phyloP scores from a whole-genome alignment of 192 early-diverging fungal species.

The Coemansia sp. region DNA sequence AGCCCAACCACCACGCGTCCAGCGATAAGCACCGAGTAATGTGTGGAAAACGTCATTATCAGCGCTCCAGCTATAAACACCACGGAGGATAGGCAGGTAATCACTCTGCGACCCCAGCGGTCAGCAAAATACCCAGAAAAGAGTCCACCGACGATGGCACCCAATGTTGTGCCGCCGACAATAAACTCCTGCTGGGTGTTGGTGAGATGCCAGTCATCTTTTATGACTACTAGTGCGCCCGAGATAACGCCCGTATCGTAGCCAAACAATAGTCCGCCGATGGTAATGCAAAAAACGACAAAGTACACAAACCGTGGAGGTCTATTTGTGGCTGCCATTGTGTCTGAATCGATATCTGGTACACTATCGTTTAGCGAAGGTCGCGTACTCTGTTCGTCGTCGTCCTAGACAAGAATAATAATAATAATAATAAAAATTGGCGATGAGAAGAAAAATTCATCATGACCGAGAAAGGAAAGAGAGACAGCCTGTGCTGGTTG shows the following conservation, averaged over 20 bases:
- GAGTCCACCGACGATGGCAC: slow-evolving; percentile 68
- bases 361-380: slow-evolving; percentile 4
- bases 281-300: slow-evolving; percentile 55
- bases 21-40: slow-evolving; percentile 52
- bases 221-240: slow-evolving; percentile 53
- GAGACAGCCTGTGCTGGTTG: neutral
- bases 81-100: slow-evolving; percentile 55
- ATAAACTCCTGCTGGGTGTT: slow-evolving; percentile 57
- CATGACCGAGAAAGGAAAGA: too few species aligned
- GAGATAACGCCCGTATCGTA: slow-evolving; percentile 60
- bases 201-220: slow-evolving; percentile 48
- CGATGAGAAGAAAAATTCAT: neutral
- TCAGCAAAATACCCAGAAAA: slow-evolving; percentile 72
- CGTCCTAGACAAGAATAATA: neutral
- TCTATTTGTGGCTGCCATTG: slow-evolving; percentile 19
- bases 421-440: neutral
- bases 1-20: slow-evolving; percentile 61
- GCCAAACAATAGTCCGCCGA: slow-evolving; percentile 60
- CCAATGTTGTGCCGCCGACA: slow-evolving; percentile 53
- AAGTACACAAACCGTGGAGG: slow-evolving; percentile 52
- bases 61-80: slow-evolving; percentile 61
- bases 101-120: slow-evolving; percentile 54
- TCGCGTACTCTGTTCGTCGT: slow-evolving; percentile 1
- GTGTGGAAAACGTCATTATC: slow-evolving; percentile 57
- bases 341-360: neutral